Base-by-base conservation (phyloP, 306 rosid genomes). In the Boehmeria nivea region DNA sequence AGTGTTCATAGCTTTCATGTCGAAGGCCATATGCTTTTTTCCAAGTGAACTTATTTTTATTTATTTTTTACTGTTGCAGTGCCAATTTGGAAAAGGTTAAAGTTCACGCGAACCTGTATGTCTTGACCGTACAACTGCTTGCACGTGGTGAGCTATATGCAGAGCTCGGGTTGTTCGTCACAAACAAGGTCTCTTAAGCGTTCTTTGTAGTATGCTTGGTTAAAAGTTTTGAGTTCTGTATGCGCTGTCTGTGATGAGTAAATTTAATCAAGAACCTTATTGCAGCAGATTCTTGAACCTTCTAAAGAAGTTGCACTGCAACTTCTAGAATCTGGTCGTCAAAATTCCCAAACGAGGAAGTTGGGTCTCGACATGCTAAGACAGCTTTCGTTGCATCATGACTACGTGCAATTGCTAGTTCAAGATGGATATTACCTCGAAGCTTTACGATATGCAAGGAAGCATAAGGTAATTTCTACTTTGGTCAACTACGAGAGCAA, bases 311-410 rank as follows among this genome's bases (percentile, higher is more conserved):
- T 83, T 65, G 96, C 99, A 18, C 54, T 83, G 51, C 99, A 91
- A 74, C 95, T 91, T 28, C 76, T 84, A 33, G 93, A 91, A 78
- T 84, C 99, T 24, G 95, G 99, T 64, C 86, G 83, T 45, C 91
- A 78, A 73, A 70, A 78, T 66, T 56, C 76, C 45, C 81, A 69
- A 42, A 85, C 80, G 42, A 78, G 96, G 80, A 91, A 91, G 75
- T 76, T 91, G 66, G 99, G 99, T 69, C 81, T 87, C 48, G 89
- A 84, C 73, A 91, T 91, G 99, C 84, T 87, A 54, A 87, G 96
- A 64, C 86, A 77, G 73, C 93, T 91, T 54, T 83, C 94, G 68
- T 81, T 91, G 44, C 96, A 87, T 73, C 81, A 84, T 63, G 99
- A 91, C 74, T 91, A 87, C 51, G 86, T 84, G 22, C 74, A 84